Evolutionary conservation across 75 land plant species (phyloP), one percentile per base, ranked within the genome.

Genomic region (Cunninghamia lanceolata): DNA sequence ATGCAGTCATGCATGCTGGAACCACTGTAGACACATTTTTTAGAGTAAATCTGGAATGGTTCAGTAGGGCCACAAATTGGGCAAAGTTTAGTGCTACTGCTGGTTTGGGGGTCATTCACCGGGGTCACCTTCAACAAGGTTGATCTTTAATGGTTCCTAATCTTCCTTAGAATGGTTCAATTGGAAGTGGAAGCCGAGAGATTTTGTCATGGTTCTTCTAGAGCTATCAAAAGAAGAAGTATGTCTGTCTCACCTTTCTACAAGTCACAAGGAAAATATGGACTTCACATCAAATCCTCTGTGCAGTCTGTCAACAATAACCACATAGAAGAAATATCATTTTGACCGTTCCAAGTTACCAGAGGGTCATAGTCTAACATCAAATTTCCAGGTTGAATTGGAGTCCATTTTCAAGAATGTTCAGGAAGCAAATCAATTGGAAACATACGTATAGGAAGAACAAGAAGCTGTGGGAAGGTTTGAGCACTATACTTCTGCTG

Each of bases 241-340:
- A 86, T 59, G n/a, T 96, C 99, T 77, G 97, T 93, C 81, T 96
- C 99, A 71, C 99, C 99, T 14, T 88, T 93, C 88, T 91, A 87
- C 85, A 88, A 78, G 68, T 88, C 88, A 30, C 59, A 0, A 6
- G 85, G 47, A 85, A 85, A 77, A 39, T 88, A n/a, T 88, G 89
- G 59, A 7, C 45, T 73, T 19, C 87, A 87, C 74, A 16, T 34
- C 38, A 85, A 84, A n/a, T 84, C 85, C 85, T 59, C 42, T n/a
- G 21, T 21, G 30, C 13, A 84, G 85, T 78, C 85, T 59, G 38
- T 84, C 85, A 59, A 84, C 85, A 36, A 59, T 68, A 10, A 35
- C 39, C 16, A 82, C 42, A 76, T 14, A 76, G 19, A 39, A 4
- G 42, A 36, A 76, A 13, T 42, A 76, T 76, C 19, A 76, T 34